phyloP scores from a whole-genome alignment of 2,329 filamentous ascomycete species.

The Pseudogymnoascus sp. region DNA sequence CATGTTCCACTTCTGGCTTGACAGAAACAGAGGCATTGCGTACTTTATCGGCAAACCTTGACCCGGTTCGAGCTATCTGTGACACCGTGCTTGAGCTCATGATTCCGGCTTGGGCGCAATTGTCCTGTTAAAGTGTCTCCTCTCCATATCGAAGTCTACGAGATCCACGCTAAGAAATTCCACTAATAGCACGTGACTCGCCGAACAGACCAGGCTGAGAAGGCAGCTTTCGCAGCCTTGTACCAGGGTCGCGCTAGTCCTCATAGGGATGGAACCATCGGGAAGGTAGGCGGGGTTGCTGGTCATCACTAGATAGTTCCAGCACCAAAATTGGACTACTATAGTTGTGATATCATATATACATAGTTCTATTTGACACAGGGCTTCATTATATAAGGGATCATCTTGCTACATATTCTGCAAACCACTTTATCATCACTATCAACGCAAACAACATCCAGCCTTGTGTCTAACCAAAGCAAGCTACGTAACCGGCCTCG shows the following conservation, averaged over 20 bases:
- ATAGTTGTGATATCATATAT: background rate
- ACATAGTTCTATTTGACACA: background rate
- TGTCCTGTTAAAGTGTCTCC: conserved; percentile 9
- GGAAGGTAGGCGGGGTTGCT: conserved; percentile 5
- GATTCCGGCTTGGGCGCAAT: conserved; percentile 2
- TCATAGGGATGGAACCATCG: background rate
- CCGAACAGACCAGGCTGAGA: background rate
- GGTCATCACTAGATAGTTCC: background rate
- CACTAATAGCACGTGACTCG: background rate
- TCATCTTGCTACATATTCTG: background rate
- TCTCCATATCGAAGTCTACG: conserved; percentile 8
- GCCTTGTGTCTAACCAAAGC: background rate
- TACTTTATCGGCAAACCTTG: conserved; percentile 8
- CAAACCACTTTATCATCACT: background rate
- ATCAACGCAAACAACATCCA: background rate
- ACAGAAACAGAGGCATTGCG: conserved; percentile 5
- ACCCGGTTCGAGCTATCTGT: background rate
- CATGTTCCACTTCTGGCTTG: conserved; percentile 23
- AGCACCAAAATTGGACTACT: background rate
- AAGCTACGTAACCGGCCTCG: background rate
- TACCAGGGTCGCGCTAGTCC: background rate
- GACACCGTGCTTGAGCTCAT: background rate
- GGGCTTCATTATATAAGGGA: background rate
- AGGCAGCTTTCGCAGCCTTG: background rate
- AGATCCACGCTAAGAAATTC: conserved; percentile 3